Evolutionary conservation across 306 rosid genomes (phyloP).

Genomic region (Dalbergia cultrata): DNA sequence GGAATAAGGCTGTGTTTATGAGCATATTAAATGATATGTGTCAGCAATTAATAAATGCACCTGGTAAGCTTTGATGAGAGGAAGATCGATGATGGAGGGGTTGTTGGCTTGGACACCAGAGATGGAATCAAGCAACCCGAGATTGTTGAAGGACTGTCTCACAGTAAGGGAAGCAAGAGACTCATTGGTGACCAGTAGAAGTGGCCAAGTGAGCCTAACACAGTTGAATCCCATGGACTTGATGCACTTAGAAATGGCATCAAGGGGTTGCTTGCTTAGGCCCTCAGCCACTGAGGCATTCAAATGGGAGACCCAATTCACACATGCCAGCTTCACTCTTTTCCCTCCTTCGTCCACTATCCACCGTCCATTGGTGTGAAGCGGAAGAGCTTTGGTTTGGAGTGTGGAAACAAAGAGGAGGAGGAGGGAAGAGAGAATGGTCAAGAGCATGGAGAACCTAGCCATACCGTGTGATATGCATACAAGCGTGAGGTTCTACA

Average conservation of each 20-base stretch:
- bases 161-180: constrained; percentile 70
- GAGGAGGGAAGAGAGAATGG: background rate
- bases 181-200: constrained; percentile 58
- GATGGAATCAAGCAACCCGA: constrained; percentile 58
- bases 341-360: constrained; percentile 63
- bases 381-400: constrained; percentile 45
- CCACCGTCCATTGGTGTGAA: constrained; percentile 71
- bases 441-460: background rate
- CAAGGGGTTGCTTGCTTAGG: constrained; percentile 71
- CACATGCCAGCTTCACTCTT: constrained; percentile 81
- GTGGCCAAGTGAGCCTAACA: constrained; percentile 87
- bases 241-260: constrained; percentile 58
- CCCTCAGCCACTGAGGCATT: constrained; percentile 77
- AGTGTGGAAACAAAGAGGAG: background rate
- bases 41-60: constrained; percentile 16
- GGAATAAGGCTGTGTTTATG: too few relatives aligned
- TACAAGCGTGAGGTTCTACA: too few relatives aligned
- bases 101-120: constrained; percentile 66
- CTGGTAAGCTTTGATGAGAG: constrained; percentile 72
- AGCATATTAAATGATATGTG: too few relatives aligned
- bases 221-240: constrained; percentile 74
- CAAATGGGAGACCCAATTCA: constrained; percentile 83
- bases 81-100: constrained; percentile 76
- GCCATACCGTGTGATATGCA: too few relatives aligned
- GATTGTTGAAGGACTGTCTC: constrained; percentile 63